Conservation (phyloP, 2,329 filamentous ascomycete species). For the Arthrobotrys musiformis region DNA sequence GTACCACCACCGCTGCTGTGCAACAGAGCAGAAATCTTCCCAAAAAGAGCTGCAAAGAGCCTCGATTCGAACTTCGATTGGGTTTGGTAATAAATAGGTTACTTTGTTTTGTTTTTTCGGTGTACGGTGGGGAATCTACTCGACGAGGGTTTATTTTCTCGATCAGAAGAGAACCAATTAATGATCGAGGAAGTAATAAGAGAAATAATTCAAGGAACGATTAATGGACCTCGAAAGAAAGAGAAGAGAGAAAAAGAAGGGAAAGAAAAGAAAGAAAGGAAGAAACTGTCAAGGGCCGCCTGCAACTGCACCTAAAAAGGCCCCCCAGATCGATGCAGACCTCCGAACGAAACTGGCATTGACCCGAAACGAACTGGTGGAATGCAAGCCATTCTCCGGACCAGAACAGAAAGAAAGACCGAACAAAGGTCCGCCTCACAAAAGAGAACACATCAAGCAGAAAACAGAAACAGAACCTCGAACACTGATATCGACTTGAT, state of each 20-base stretch:
- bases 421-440: conserved; percentile 51
- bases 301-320: conserved; percentile 4
- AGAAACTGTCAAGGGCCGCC: background rate
- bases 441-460: too few species aligned
- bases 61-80: conserved; percentile 12
- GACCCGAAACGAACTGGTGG: conserved; percentile 37
- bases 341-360: conserved; percentile 12
- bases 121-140: background rate
- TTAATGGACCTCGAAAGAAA: background rate
- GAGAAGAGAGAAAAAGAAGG: background rate
- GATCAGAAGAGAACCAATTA: background rate
- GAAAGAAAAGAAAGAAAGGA: background rate
- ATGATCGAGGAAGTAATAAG: background rate
- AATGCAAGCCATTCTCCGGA: conserved; percentile 44
- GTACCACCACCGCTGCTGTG: conserved; percentile 14
- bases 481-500: background rate
- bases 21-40: background rate
- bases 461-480: conserved; percentile 25
- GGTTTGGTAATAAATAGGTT: too few species aligned
- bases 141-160: too few species aligned
- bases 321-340: conserved; percentile 2
- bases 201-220: background rate
- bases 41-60: conserved; percentile 5
- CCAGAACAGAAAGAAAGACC: conserved; percentile 30
- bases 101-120: background rate